Base-by-base conservation (phyloP, 1,284 basidiomycete species). In the Fistulina hepatica region DNA sequence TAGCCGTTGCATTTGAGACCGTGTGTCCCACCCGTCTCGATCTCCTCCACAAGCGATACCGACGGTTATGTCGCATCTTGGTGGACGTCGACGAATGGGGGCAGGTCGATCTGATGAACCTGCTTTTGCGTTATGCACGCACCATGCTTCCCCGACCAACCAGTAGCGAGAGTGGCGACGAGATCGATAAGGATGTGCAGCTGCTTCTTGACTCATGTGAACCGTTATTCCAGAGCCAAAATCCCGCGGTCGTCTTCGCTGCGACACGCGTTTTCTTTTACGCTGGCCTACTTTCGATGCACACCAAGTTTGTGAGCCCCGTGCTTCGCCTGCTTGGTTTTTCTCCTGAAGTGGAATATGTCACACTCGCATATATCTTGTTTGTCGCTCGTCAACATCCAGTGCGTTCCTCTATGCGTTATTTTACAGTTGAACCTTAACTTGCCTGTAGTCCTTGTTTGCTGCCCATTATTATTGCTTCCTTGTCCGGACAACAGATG, bases 11-110 rank as follows among this genome's bases (percentile, higher is more conserved):
- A 1, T 97, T 94, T 54, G 73, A 81, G 41, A 69, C 74, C 2
- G 73, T 95, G 17, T 91, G 86, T 53, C 85, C 89, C 0, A 80
- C 83, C 1, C 72, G 81, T 17, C 69, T 91, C 21, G 86, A 94
- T 51, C 73, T 97, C 5, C 60, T 99, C 1, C 95, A 99, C 54
- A 72, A 73, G 17, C 85, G 94, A 52, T 98, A 86, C 52, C 72
- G 93, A 20, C 76, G 84, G 31, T 67, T 94, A 33, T 97, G 91
- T 53, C 71, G 74, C 32, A 70, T 88, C 11, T 64, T 98, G 1
- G 71, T 88, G 21, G 93, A 99, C 50, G 81, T 85, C 12, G 94
- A 98, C 52, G 92, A 95, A 55, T 98, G 94, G 94, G 90, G 89
- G 0, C 95, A 97, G 57, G 72, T 85, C 4, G 74, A 81, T 30